Base-by-base conservation (phyloP, 2,329 filamentous ascomycete genomes). In the Fusarium sp. region DNA sequence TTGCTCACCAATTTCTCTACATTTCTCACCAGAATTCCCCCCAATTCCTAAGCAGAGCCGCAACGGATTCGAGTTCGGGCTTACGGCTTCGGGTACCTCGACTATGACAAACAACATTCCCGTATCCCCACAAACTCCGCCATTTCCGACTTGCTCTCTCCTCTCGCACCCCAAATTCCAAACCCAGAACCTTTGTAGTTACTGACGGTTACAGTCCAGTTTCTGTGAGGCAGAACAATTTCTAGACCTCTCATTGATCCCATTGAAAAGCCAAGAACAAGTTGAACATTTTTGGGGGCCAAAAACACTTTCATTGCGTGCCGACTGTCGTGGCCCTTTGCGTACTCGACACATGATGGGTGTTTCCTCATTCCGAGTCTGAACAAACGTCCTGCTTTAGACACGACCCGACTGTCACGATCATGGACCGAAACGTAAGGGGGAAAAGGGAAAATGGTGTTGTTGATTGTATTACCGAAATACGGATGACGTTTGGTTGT, bases 241-340 rank as follows among this genome's bases (percentile, higher is more conserved):
- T 48, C 62, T 58, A 62, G 62, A 62, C 61, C 46, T 71, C 53
- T 67, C 58, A 73, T 67, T 64, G 65, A 49, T 58, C 46, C 46
- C 16, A 41, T 30, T n/a, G 20, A 51, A 20, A 32, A 56, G 54
- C 55, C 61, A 64, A 56, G 57, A 27, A 63, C 48, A 22, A 56
- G n/a, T 44, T 48, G 56, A 47, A 41, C 40, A 20, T 38, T 52
- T 51, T 62, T 65, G 61, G 71, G 60, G 56, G 47, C 47, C 58
- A 49, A 38, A 55, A 64, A 57, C 20, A 54, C 41, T 47, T 55
- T 61, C 51, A 51, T 74, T 75, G 72, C 69, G 73, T 71, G 66
- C 25, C 25, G 34, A 44, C 52, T 69, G 68, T 74, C 69, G 73
- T 65, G 71, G 73, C 73, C 64, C 41, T 57, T 54, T 48, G 47